Percentiles rank a stretch among this genome's conserved stretches.
phyloP scores from a whole-genome alignment of 768 basidiomycete species.

The Asterophora lycoperdoides region DNA sequence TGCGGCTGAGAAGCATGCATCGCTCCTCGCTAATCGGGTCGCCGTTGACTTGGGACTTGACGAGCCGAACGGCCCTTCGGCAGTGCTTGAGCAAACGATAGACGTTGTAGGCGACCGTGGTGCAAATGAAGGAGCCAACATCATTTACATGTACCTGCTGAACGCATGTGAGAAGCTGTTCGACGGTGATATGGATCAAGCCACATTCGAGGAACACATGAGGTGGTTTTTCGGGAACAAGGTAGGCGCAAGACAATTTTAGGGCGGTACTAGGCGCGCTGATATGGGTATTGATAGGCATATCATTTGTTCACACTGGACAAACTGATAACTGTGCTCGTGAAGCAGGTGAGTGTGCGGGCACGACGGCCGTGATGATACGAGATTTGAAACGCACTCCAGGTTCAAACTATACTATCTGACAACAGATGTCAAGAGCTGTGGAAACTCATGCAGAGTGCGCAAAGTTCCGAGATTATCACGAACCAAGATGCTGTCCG shows the following conservation, averaged over 20 bases:
- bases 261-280: slow-evolving; percentile 5
- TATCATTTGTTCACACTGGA: slow-evolving; percentile 93
- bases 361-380: neutral
- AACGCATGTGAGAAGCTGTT: slow-evolving; percentile 92
- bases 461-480: slow-evolving; percentile 48
- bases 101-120: slow-evolving; percentile 52
- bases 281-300: slow-evolving; percentile 51
- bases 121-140: slow-evolving; percentile 47
- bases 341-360: slow-evolving; percentile 72
- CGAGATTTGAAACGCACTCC: neutral
- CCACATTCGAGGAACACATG: slow-evolving; percentile 94
- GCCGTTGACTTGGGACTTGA: slow-evolving; percentile 83
- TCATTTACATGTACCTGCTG: slow-evolving; percentile 85
- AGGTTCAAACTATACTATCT: slow-evolving; percentile 84
- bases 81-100: slow-evolving; percentile 63
- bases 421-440: slow-evolving; percentile 88
- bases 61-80: slow-evolving; percentile 73
- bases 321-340: slow-evolving; percentile 80
- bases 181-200: slow-evolving; percentile 87
- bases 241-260: slow-evolving; percentile 36
- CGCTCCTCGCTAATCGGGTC: slow-evolving; percentile 71
- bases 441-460: slow-evolving; percentile 67
- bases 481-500: slow-evolving; percentile 65
- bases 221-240: slow-evolving; percentile 90
- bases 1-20: slow-evolving; percentile 61